phyloP scores from a whole-genome alignment of 768 basidiomycete species.

The Clitopilus passeckerianus region DNA sequence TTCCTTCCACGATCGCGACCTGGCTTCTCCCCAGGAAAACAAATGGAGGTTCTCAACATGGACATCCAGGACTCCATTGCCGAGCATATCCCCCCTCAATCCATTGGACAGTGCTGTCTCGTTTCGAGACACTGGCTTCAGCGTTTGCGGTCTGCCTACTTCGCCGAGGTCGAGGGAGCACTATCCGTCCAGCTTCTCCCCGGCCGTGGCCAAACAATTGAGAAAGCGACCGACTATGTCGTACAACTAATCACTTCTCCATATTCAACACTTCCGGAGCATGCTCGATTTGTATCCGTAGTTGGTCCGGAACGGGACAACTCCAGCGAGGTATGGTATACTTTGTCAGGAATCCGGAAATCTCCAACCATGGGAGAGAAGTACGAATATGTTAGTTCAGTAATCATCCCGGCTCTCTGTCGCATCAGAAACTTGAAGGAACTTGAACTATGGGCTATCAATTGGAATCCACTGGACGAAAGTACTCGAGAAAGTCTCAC shows the following conservation, averaged over 20 bases:
- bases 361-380: too few relatives aligned
- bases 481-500: too few relatives aligned
- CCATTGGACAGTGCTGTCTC: not conserved
- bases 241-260: not conserved
- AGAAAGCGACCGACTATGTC: not conserved
- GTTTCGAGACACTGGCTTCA: not conserved
- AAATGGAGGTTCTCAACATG: not conserved
- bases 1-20: too few relatives aligned
- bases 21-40: not conserved
- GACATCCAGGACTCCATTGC: not conserved
- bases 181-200: not conserved
- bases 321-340: too few relatives aligned
- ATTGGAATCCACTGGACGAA: too few relatives aligned
- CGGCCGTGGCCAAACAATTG: too few relatives aligned
- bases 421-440: too few relatives aligned
- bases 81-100: not conserved
- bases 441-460: too few relatives aligned
- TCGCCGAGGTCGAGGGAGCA: not conserved
- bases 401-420: too few relatives aligned
- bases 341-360: too few relatives aligned
- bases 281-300: not conserved
- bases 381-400: too few relatives aligned
- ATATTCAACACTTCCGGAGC: not conserved
- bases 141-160: not conserved
- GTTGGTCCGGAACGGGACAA: not conserved